Evolutionary conservation across 768 basidiomycete species (phyloP).

Genomic region (Cantharellus anzutake): DNA sequence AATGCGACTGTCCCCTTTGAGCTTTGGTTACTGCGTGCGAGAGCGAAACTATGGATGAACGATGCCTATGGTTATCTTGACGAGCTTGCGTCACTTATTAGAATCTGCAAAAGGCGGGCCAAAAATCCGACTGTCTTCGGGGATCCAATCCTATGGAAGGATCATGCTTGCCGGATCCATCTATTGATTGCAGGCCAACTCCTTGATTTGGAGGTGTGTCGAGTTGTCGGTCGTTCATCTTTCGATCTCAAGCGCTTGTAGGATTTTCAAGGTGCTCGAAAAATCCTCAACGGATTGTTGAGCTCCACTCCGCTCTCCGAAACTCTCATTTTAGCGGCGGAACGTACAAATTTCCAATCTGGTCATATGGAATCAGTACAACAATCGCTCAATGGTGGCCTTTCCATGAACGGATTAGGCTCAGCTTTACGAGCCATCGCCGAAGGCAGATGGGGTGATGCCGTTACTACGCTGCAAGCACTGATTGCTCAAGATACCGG

Average conservation of each 20-base stretch:
- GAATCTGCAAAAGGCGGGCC: slow-evolving; percentile 29
- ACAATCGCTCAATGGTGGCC: slow-evolving; percentile 23
- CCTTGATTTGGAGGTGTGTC: slow-evolving; percentile 60
- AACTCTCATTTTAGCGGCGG: slow-evolving; percentile 47
- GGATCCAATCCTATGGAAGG: slow-evolving; percentile 52
- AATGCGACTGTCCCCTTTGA: slow-evolving; percentile 38
- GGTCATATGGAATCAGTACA: slow-evolving; percentile 39
- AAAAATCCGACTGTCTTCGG: slow-evolving; percentile 10
- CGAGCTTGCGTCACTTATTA: slow-evolving; percentile 41
- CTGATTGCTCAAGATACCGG: slow-evolving; percentile 35
- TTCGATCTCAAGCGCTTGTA: slow-evolving; percentile 14
- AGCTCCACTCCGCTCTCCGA: slow-evolving; percentile 22
- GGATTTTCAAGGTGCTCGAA: slow-evolving; percentile 53
- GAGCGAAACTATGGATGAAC: slow-evolving; percentile 64
- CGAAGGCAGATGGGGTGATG: slow-evolving; percentile 47
- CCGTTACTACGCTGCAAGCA: slow-evolving; percentile 25
- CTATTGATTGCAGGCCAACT: slow-evolving; percentile 67
- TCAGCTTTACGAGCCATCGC: slow-evolving; percentile 41
- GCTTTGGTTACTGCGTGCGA: slow-evolving; percentile 46
- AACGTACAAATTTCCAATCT: slow-evolving; percentile 52
- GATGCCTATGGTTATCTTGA: slow-evolving; percentile 70
- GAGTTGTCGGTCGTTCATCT: background rate
- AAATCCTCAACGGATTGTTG: slow-evolving; percentile 49
- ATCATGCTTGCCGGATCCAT: slow-evolving; percentile 54
- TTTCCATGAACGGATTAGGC: slow-evolving; percentile 31